Base-by-base conservation (phyloP, 2,329 filamentous ascomycete species). In the Sarocladiaceae sp. region DNA sequence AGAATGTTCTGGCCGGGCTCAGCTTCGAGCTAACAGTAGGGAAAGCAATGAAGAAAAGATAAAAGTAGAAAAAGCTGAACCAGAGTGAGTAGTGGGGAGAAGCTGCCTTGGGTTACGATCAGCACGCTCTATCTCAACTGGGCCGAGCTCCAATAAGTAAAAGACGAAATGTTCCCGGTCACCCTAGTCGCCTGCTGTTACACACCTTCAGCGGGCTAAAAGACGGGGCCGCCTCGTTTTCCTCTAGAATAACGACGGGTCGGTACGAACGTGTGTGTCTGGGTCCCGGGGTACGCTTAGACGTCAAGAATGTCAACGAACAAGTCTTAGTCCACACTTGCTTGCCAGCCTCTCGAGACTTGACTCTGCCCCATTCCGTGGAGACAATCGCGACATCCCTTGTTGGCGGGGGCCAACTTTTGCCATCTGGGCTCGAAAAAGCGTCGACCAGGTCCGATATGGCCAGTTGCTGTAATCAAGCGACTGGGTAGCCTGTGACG, bases 121-220 rank as follows among this genome's bases (percentile, higher is more conserved):
- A 48, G 26, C 44, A 48, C 6, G 44, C 10, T 22, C 44, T 48
- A 11, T 48, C n/a, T 17, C 17, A 18, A 20, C 20, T 33, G 26
- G 44, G 44, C 17, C 26, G 28, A 33, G 44, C 5, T 48, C 40
- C 44, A 48, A 48, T 11, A 48, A 48, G 26, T 33, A 29, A 48
- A 33, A 46, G 25, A 17, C 18, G 8, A 36, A n/a, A 8, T 10
- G 33, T 36, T n/a, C 37, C 10, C 17, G 40, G 5, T n/a, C n/a
- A n/a, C n/a, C n/a, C n/a, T 44, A 23, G 40, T n/a, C 40, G 17
- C 26, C n/a, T 31, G 22, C 40, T 46, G 17, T n/a, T 18, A 29
- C 22, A 18, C 25, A 29, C 40, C 44, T 25, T 48, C 25, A 33
- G 17, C 26, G 28, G 28, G 18, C 44, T 33, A 48, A 48, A 17